These are phyloP conservation scores for Musa schizocarpa DNA, from an alignment of 176 grass and related monocot species.

Conservation along the genomic window DNA sequence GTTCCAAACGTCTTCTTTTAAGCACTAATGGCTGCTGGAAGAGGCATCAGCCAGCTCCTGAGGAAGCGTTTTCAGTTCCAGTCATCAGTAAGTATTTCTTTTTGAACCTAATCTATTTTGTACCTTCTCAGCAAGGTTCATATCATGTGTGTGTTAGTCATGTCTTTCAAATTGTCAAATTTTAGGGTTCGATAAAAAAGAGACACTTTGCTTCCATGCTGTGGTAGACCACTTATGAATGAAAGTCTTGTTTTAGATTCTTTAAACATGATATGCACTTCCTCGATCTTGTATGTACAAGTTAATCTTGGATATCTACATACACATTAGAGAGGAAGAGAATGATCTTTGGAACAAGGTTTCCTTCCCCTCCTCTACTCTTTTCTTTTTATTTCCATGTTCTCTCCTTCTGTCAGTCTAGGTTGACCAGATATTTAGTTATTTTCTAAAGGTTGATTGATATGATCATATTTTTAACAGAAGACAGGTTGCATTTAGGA, in stretches of 20 bases:
- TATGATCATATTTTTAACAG: background rate
- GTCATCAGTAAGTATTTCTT: slow-evolving; percentile 1
- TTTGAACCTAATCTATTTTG: too few species aligned
- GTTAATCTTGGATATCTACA: background rate
- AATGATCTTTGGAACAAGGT: background rate
- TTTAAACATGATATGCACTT: background rate
- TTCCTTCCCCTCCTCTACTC: background rate
- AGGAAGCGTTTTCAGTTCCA: slow-evolving; percentile 4
- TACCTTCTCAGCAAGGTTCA: background rate
- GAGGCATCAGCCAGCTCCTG: slow-evolving; percentile 10
- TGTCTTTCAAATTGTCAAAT: background rate
- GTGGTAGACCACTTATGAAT: background rate
- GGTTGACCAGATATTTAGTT: background rate
- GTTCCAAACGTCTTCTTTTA: background rate
- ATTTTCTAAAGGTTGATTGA: background rate
- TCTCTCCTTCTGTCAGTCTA: background rate
- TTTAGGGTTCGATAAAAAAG: background rate
- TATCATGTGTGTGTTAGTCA: background rate
- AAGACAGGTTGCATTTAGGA: background rate
- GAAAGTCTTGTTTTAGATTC: background rate
- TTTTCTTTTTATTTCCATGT: background rate
- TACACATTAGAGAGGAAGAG: background rate
- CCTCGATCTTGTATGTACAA: background rate
- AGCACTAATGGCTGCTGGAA: slow-evolving; percentile 7
- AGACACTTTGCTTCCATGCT: background rate